Base-by-base conservation (phyloP, 2,329 filamentous ascomycete species). In the Aspergillus proliferans region DNA sequence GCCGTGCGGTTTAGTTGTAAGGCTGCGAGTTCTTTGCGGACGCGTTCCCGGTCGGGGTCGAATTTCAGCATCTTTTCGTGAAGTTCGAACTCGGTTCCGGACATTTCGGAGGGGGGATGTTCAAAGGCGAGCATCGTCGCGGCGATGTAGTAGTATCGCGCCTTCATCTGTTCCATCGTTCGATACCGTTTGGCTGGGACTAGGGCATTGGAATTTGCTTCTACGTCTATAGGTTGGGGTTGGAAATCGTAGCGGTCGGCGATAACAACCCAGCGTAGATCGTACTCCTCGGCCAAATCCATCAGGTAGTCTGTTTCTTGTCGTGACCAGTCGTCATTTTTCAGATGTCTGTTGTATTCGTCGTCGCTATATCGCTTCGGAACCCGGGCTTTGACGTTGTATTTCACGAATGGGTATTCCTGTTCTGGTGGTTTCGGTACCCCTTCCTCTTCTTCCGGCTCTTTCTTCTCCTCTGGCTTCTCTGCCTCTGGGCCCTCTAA, bases 291-390 rank as follows among this genome's bases (percentile, higher is more conserved):
- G 12, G 83, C 87, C 33, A 92, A 67, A 3, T 81, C 75, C 65
- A 97, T 80, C 54, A 98, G 71, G 64, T 96, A 96, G 65, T 96
- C 90, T 7, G 93, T 98, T 71, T 98, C 93, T 60, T 93, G 86
- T 62, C 86, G 88, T 12, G 87, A 85, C 93, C 93, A 98, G 58
- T 92, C 84, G 12, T 82, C 75, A 62, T 78, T 86, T 58, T 83
- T 79, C 45, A 98, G 71, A 53, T 86, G 82, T 49, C 82, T 77
- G 52, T 85, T 80, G 70, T 98, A 98, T 66, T 95, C 86, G 54
- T 91, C 88, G 54, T 94, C 86, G 52, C 82, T 89, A 69, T 97
- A 97, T 54, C 63, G 61, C 52, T 84, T 78, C 0, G 91, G 88
- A 33, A 90, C 77, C 3, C 86, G 79, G 12, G 92, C 81, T 55